These are phyloP conservation scores for Hemileia vastatrix DNA, from an alignment of 1,284 basidiomycete genomes.

Conservation along the genomic window DNA sequence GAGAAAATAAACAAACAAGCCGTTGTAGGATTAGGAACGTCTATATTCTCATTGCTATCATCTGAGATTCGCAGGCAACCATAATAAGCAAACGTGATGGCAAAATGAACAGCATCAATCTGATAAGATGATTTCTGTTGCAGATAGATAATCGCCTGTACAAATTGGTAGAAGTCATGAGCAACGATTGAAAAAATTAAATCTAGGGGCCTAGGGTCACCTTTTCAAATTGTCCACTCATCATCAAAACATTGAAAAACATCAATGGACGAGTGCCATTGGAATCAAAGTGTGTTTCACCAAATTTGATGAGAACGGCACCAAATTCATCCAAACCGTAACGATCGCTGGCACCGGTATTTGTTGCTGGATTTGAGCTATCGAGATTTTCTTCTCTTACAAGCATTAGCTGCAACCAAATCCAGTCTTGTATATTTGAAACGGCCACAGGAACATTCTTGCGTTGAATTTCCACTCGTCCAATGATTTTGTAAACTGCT, in stretches of 20 bases:
- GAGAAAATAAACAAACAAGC: constrained; percentile 25
- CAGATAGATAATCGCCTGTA: constrained; percentile 75
- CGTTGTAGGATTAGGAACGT: constrained; percentile 70
- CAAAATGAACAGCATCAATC: constrained; percentile 88
- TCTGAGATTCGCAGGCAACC: constrained; percentile 77
- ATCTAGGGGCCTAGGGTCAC: constrained; percentile 46
- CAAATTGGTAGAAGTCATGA: not conserved
- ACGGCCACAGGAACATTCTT: constrained; percentile 76
- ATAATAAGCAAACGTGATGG: constrained; percentile 84
- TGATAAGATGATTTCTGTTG: constrained; percentile 81
- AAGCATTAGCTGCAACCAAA: constrained; percentile 91
- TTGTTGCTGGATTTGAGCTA: constrained; percentile 52
- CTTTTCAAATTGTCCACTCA: constrained; percentile 88
- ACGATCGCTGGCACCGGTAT: constrained; percentile 48
- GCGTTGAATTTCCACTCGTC: constrained; percentile 73
- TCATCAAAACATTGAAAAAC: constrained; percentile 82
- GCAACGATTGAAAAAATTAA: not conserved
- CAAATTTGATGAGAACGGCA: constrained; percentile 72
- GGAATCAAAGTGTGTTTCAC: constrained; percentile 82
- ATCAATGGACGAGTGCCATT: constrained; percentile 56
- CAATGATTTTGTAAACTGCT: constrained; percentile 89
- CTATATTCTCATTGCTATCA: constrained; percentile 65
- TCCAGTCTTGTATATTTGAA: constrained; percentile 90
- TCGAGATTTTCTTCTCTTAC: constrained; percentile 46
- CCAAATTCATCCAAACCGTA: constrained; percentile 70